phyloP scores from a whole-genome alignment of 768 basidiomycete genomes.

The Lactarius deliciosus region DNA sequence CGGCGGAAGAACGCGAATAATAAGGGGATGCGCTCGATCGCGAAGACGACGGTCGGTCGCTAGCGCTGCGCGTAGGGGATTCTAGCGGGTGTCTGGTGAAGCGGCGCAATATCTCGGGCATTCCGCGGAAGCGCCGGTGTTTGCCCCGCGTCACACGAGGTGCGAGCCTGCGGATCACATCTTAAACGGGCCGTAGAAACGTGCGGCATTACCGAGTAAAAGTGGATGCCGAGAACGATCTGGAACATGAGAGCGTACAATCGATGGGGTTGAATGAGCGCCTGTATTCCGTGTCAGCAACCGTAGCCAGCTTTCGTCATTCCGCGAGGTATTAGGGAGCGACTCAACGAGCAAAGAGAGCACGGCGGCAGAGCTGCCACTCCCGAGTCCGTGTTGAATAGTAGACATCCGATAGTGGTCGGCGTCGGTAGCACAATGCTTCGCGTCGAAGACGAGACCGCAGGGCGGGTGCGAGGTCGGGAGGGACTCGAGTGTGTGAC shows the following conservation, averaged over 20 bases:
- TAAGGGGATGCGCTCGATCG: constrained; percentile 25
- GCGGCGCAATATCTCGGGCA: constrained; percentile 6
- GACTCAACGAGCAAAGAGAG: constrained; percentile 28
- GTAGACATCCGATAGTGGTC: neutral
- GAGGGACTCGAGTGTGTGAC: constrained; percentile 7
- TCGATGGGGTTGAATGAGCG: constrained; percentile 13
- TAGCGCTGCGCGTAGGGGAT: constrained; percentile 16
- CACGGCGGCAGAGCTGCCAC: constrained; percentile 3
- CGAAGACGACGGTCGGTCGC: constrained; percentile 29
- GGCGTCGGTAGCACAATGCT: constrained; percentile 12
- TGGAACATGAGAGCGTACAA: constrained; percentile 20
- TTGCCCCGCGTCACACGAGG: constrained; percentile 6
- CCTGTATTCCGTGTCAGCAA: constrained; percentile 27
- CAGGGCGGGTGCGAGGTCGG: constrained; percentile 1
- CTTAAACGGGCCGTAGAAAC: constrained; percentile 21
- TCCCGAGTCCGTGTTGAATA: constrained; percentile 7
- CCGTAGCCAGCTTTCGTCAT: neutral
- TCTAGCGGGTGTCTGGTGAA: neutral
- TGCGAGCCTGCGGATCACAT: constrained; percentile 17
- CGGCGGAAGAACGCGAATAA: constrained; percentile 22
- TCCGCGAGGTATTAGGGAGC: constrained; percentile 8
- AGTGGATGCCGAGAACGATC: constrained; percentile 15
- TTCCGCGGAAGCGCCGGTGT: constrained; percentile 16
- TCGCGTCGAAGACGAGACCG: constrained; percentile 17
- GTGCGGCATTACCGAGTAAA: constrained; percentile 19